Percentiles rank a stretch among this genome's conserved stretches.
These are phyloP conservation scores for Fusarium robinianum DNA, from an alignment of 2,329 filamentous ascomycete species.

Conservation along the genomic window DNA sequence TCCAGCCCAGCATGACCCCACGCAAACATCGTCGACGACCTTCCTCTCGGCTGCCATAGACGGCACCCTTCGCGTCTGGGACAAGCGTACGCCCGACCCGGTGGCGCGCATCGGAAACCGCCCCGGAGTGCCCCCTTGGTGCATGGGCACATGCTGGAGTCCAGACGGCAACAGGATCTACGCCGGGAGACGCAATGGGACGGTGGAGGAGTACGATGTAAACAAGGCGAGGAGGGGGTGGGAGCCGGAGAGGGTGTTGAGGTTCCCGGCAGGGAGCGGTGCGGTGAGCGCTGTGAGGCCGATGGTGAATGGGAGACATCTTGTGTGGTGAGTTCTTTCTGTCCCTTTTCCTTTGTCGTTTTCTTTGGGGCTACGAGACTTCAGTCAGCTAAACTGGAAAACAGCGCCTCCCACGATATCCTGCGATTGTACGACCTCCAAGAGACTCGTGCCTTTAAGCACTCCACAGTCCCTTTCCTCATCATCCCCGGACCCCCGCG, in stretches of 20 bases:
- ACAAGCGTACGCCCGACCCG: constrained; percentile 74
- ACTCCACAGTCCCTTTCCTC: constrained; percentile 88
- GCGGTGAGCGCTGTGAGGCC: constrained; percentile 84
- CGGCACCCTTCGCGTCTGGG: constrained; percentile 91
- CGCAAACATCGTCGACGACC: constrained; percentile 71
- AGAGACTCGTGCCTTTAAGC: constrained; percentile 65
- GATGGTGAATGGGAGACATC: constrained; percentile 91
- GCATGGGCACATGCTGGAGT: constrained; percentile 96
- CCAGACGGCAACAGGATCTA: constrained; percentile 96
- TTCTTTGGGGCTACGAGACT: neutral
- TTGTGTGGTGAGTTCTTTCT: constrained; percentile 66
- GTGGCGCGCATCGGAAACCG: constrained; percentile 78
- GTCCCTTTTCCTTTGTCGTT: neutral
- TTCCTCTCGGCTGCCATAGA: constrained; percentile 91
- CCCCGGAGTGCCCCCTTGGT: constrained; percentile 87
- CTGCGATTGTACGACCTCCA: constrained; percentile 88
- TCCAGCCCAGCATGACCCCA: constrained; percentile 53
- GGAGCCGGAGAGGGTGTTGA: constrained; percentile 77
- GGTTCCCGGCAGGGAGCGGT: constrained; percentile 86
- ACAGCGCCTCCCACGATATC: constrained; percentile 88
- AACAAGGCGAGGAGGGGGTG: constrained; percentile 72
- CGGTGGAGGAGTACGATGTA: constrained; percentile 91
- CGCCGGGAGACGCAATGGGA: constrained; percentile 85
- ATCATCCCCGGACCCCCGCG: constrained; percentile 86
- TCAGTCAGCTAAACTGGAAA: neutral